These are phyloP conservation scores for Colletotrichum paranaense DNA, from an alignment of 2,329 filamentous ascomycete genomes.

Conservation along the genomic window DNA sequence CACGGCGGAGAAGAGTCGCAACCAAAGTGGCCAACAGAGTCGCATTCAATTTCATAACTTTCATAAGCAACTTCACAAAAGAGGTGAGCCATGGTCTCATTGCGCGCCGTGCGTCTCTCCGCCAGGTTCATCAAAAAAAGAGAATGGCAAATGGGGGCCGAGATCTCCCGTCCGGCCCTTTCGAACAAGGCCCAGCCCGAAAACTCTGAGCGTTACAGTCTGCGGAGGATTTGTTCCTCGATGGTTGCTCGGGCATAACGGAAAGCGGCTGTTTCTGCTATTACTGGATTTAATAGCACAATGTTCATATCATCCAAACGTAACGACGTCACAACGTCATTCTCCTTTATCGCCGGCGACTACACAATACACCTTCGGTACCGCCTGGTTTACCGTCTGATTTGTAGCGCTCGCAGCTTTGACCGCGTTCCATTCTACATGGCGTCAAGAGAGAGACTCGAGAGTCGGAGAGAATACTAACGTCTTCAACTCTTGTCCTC, in stretches of 20 bases:
- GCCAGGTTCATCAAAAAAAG: background rate
- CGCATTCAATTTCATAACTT: background rate
- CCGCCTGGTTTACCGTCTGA: background rate
- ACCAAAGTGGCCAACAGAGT: background rate
- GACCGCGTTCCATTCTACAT: background rate
- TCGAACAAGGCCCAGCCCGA: constrained; percentile 12
- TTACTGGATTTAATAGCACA: background rate
- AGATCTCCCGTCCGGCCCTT: constrained; percentile 19
- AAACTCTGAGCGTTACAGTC: constrained; percentile 27
- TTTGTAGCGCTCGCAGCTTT: background rate
- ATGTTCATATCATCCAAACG: background rate
- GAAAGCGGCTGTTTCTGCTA: too few species aligned
- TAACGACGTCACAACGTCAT: background rate
- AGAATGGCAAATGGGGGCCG: background rate
- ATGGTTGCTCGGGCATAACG: background rate
- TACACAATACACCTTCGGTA: background rate
- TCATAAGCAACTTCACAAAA: background rate
- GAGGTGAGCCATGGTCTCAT: background rate
- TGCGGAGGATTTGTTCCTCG: constrained; percentile 15
- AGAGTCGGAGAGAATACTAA: background rate
- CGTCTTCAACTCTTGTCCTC: background rate
- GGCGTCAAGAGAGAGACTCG: too few species aligned
- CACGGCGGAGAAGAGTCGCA: constrained; percentile 8
- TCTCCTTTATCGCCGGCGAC: background rate
- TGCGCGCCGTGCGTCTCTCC: background rate